A percentile compares a stretch with the other conserved stretches of the same genome.
Evolutionary conservation across 2,329 filamentous ascomycete species (phyloP).

Genomic region (Capronia coronata): DNA sequence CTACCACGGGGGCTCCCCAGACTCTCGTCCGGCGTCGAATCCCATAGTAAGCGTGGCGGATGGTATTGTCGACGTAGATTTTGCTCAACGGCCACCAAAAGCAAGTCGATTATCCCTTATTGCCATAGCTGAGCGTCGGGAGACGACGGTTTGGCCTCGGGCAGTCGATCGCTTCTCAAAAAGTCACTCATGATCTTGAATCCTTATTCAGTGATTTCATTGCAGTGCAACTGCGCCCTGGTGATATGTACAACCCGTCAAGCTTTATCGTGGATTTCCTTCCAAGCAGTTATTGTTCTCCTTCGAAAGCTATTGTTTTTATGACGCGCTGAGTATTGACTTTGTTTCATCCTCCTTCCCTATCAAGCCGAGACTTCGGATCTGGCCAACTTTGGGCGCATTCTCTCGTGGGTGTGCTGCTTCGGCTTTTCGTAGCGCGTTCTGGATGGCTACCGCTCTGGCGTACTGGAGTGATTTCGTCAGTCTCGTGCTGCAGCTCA

Average conservation of each 20-base stretch:
- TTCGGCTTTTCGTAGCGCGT: constrained; percentile 75
- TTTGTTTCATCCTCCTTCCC: constrained; percentile 76
- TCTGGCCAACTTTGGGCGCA: constrained; percentile 74
- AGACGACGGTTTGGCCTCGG: not conserved
- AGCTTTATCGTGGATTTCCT: not conserved
- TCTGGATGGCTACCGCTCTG: constrained; percentile 70
- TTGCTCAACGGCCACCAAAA: no score
- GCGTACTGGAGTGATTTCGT: constrained; percentile 55
- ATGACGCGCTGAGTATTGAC: constrained; percentile 16
- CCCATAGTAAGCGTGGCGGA: no score
- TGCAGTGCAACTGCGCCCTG: not conserved
- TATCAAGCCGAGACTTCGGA: constrained; percentile 77
- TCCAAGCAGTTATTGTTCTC: not conserved
- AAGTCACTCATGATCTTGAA: not conserved
- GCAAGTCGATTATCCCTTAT: no score
- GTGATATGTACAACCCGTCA: constrained; percentile 1
- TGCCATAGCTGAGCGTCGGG: no score
- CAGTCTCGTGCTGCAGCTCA: not conserved
- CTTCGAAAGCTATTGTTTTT: not conserved
- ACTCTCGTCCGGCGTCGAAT: no score
- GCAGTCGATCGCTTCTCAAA: not conserved
- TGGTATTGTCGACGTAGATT: no score
- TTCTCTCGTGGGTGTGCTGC: constrained; percentile 69
- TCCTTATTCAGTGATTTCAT: not conserved
- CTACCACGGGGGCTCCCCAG: no score